These are phyloP conservation scores for Cercospora citrullina DNA, from an alignment of 2,329 filamentous ascomycete genomes.

Conservation along the genomic window DNA sequence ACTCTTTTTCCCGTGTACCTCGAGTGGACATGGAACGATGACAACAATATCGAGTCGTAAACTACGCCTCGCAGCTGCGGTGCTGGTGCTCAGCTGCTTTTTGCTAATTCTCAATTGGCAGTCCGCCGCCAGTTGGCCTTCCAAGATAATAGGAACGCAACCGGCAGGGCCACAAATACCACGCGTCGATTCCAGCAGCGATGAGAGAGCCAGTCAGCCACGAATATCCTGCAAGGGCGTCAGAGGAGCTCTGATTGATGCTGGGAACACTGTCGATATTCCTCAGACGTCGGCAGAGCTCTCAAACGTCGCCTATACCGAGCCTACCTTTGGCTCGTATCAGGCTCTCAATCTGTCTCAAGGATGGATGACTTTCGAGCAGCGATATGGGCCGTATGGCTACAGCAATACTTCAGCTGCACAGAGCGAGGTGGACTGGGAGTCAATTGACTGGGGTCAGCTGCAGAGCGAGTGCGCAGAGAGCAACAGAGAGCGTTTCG, in stretches of 20 bases:
- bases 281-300: neutral
- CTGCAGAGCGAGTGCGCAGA: neutral
- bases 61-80: neutral
- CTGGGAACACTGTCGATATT: neutral
- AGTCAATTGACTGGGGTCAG: neutral
- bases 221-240: neutral
- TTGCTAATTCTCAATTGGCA: neutral
- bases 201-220: neutral
- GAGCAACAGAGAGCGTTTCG: neutral
- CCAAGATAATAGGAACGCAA: neutral
- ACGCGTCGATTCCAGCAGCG: neutral
- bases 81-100: neutral
- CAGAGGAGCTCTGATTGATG: neutral
- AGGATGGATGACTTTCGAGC: neutral
- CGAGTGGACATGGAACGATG: neutral
- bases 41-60: neutral
- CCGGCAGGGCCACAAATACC: neutral
- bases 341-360: neutral
- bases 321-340: neutral
- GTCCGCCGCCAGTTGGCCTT: neutral
- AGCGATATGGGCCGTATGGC: neutral
- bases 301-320: neutral
- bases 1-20: neutral
- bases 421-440: neutral
- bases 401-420: neutral